phyloP scores from a whole-genome alignment of 805 yeast genomes.

The Metschnikowia peoriensis region DNA sequence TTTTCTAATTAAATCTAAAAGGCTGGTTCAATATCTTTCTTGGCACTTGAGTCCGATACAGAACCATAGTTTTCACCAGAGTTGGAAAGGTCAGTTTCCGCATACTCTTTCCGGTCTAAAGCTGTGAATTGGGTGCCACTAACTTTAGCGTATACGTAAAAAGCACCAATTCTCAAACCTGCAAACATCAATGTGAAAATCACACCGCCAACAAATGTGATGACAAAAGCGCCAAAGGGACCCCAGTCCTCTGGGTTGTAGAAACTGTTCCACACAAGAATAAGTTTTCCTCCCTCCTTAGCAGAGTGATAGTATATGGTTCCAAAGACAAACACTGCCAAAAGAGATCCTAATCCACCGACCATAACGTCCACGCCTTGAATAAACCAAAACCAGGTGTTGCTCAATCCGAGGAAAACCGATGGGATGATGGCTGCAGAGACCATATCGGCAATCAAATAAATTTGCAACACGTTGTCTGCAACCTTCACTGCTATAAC shows the following conservation, averaged over 20 bases:
- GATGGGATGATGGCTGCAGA: slow-evolving; percentile 86
- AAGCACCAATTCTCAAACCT: slow-evolving; percentile 42
- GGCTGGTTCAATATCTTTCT: slow-evolving; percentile 2
- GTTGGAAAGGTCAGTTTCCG: slow-evolving; percentile 10
- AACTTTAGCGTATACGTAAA: slow-evolving; percentile 31
- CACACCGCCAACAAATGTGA: slow-evolving; percentile 82
- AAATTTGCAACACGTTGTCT: slow-evolving; percentile 79
- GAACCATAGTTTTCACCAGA: slow-evolving; percentile 18
- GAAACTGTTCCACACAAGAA: slow-evolving; percentile 77
- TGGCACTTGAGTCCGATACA: slow-evolving; percentile 16
- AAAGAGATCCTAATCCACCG: slow-evolving; percentile 80
- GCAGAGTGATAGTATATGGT: slow-evolving; percentile 73
- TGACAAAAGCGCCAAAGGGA: slow-evolving; percentile 90
- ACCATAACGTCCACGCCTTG: slow-evolving; percentile 77
- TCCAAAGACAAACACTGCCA: slow-evolving; percentile 82
- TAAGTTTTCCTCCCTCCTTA: slow-evolving; percentile 69
- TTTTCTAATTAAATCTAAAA: background rate
- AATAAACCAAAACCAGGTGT: slow-evolving; percentile 58
- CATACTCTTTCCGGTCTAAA: slow-evolving; percentile 37
- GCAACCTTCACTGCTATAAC: slow-evolving; percentile 83
- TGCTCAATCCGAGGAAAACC: slow-evolving; percentile 73
- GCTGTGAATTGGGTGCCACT: slow-evolving; percentile 44
- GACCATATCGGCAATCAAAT: slow-evolving; percentile 85
- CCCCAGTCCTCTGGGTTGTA: slow-evolving; percentile 84
- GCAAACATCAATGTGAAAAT: slow-evolving; percentile 54